Evolutionary conservation across 176 grass and related monocot species (phyloP).

Genomic region (Oryza officinalis): DNA sequence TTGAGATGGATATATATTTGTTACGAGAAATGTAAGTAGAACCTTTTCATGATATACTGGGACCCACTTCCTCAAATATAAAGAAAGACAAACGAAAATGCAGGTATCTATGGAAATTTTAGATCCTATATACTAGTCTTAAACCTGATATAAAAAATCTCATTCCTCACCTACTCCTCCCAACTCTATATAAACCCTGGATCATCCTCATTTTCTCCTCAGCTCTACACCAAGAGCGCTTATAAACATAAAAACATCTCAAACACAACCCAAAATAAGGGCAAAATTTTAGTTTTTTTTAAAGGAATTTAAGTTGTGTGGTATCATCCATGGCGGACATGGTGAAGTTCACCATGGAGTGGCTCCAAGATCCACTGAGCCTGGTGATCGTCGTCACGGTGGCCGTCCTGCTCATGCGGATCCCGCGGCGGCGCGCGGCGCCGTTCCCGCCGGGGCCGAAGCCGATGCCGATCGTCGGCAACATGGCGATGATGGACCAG

Average conservation of each 20-base stretch:
- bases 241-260: slow-evolving; percentile 4
- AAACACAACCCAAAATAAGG: neutral
- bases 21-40: neutral
- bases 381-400: slow-evolving; percentile 39
- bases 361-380: slow-evolving; percentile 60
- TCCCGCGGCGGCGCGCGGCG: slow-evolving; percentile 26
- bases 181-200: slow-evolving; percentile 39
- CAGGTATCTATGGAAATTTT: neutral
- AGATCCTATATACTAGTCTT: neutral
- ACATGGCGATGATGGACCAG: slow-evolving; percentile 97
- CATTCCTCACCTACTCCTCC: slow-evolving; percentile 35
- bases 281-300: neutral
- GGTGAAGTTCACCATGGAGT: slow-evolving; percentile 47
- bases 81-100: neutral
- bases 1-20: too few relatives aligned
- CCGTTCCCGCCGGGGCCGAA: slow-evolving; percentile 78
- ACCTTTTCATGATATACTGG: neutral
- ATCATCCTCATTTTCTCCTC: neutral
- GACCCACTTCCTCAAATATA: neutral
- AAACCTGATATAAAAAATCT: slow-evolving; percentile 5
- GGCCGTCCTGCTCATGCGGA: slow-evolving; percentile 39
- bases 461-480: slow-evolving; percentile 74
- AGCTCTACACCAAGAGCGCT: slow-evolving; percentile 45
- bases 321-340: neutral
- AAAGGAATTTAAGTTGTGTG: neutral